phyloP scores from a whole-genome alignment of 306 rosid species.

The Cicer arietinum region DNA sequence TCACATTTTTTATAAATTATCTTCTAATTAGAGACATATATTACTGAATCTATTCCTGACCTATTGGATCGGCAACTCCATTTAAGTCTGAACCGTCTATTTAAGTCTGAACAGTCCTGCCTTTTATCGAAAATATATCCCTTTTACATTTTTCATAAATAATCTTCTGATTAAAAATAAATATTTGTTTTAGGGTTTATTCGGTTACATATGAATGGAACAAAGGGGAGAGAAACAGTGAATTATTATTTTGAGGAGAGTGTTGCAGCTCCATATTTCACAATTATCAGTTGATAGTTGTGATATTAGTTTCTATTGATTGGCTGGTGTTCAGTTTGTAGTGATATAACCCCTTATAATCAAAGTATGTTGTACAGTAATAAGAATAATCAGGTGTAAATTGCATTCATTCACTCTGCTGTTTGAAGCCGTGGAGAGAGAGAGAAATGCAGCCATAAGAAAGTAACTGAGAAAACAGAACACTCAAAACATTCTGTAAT shows the following conservation, averaged over 20 bases:
- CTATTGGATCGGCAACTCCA: too few relatives aligned
- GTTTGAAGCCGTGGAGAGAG: neutral
- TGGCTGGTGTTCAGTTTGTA: neutral
- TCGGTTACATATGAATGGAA: neutral
- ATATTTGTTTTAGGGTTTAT: neutral
- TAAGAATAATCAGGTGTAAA: neutral
- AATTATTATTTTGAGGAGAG: neutral
- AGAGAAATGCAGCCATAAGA: neutral
- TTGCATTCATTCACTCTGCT: neutral
- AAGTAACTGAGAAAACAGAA: constrained; percentile 6
- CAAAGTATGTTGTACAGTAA: neutral
- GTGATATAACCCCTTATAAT: neutral
- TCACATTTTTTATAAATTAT: neutral
- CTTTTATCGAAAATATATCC: too few relatives aligned
- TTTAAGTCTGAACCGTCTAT: too few relatives aligned
- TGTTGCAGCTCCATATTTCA: neutral
- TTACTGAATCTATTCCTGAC: neutral
- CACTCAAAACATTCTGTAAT: constrained; percentile 21
- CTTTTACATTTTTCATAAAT: constrained; percentile 1
- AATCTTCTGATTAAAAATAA: neutral
- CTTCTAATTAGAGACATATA: neutral
- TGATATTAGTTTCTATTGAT: neutral
- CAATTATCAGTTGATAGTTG: neutral
- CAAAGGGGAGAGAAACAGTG: too few relatives aligned
- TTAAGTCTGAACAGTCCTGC: too few relatives aligned